These are phyloP conservation scores for Escallonia herrerae DNA, from an alignment of 129 eudicot species.

Conservation along the genomic window DNA sequence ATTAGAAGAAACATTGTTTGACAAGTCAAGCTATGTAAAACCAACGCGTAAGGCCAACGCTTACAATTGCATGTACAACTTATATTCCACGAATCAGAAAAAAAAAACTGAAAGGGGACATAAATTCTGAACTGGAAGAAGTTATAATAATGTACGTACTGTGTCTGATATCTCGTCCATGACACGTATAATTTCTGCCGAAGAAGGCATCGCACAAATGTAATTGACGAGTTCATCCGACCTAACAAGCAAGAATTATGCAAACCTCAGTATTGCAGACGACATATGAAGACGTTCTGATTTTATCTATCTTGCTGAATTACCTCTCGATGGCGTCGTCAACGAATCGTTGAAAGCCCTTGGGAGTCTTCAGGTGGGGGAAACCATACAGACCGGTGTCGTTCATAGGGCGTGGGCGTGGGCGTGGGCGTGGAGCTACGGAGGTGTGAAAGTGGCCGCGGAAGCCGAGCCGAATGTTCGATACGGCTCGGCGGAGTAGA, in stretches of 20 bases:
- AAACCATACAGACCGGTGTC: constrained; percentile 78
- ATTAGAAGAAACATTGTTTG: no score
- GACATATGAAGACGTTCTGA: not conserved
- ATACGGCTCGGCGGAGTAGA: constrained; percentile 29
- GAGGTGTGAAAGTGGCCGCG: constrained; percentile 19
- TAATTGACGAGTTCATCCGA: constrained; percentile 41
- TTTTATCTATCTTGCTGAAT: no score
- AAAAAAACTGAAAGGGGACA: no score
- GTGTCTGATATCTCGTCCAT: constrained; percentile 94
- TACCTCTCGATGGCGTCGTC: constrained; percentile 92
- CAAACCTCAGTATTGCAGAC: not conserved
- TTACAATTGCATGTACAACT: no score
- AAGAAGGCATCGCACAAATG: constrained; percentile 64
- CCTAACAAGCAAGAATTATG: not conserved
- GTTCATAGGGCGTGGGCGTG: constrained; percentile 21
- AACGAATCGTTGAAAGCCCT: constrained; percentile 81
- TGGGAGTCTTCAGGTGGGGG: constrained; percentile 60
- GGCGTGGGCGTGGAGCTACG: constrained; percentile 23
- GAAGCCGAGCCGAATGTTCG: constrained; percentile 16
- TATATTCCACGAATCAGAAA: not conserved
- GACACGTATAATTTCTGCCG: constrained; percentile 59
- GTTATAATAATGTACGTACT: constrained; percentile 23
- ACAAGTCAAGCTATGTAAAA: no score
- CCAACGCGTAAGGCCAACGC: no score
- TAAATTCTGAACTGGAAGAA: no score